Conservation (phyloP, 2,329 filamentous ascomycete species). For the Zalaria sp. region DNA sequence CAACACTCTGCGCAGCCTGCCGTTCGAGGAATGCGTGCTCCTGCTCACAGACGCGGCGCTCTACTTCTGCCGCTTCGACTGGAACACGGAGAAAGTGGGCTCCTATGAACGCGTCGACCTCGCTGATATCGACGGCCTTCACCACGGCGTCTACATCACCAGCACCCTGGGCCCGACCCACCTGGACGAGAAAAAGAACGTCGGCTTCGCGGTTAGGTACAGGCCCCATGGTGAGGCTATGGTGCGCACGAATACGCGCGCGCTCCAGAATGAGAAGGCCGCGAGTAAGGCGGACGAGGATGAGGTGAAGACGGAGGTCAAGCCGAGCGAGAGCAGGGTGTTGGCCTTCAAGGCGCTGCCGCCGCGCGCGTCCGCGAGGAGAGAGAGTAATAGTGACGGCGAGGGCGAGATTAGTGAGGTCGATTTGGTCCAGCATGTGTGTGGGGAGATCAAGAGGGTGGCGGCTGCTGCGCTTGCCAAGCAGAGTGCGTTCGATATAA, state of each 20-base stretch:
- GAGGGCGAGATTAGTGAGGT: conserved; percentile 27
- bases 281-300: conserved; percentile 13
- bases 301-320: conserved; percentile 12
- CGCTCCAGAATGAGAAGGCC: conserved; percentile 47
- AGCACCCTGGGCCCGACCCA: conserved; percentile 69
- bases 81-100: conserved; percentile 86
- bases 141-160: conserved; percentile 78
- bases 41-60: conserved; percentile 73
- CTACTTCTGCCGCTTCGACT: conserved; percentile 86
- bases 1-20: conserved; percentile 51
- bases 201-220: conserved; percentile 73
- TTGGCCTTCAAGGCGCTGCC: conserved; percentile 45
- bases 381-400: conserved; percentile 11
- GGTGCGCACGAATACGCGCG: conserved; percentile 72
- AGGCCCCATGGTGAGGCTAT: conserved; percentile 56
- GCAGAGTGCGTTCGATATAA: conserved; percentile 13
- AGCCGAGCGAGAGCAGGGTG: conserved; percentile 16
- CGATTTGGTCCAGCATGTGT: conserved; percentile 50
- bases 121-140: conserved; percentile 56
- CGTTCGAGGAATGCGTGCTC: conserved; percentile 79
- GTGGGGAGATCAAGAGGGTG: conserved; percentile 61
- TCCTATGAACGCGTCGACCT: conserved; percentile 81
- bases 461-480: conserved; percentile 31
- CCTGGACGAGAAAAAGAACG: conserved; percentile 59
- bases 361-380: conserved; percentile 26